Evolutionary conservation across 1,284 basidiomycete genomes (phyloP).

Genomic region (Cutaneotrichosporon mucoides): DNA sequence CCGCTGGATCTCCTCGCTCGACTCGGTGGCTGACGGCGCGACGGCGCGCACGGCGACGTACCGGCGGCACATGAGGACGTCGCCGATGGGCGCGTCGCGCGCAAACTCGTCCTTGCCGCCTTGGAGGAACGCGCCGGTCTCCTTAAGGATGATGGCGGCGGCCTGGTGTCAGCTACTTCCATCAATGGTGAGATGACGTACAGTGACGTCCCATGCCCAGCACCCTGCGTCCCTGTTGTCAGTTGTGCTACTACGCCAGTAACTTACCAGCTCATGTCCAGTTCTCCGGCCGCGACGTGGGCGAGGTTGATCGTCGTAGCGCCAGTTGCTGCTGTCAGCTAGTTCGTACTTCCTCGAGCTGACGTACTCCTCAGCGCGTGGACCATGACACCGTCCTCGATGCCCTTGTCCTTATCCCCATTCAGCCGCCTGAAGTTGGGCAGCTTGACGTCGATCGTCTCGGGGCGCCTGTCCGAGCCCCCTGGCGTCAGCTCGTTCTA

Average conservation of each 20-base stretch:
- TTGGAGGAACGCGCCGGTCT: slow-evolving; percentile 74
- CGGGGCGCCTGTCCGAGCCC: slow-evolving; percentile 73
- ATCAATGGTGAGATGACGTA: slow-evolving; percentile 54
- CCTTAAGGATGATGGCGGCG: slow-evolving; percentile 82
- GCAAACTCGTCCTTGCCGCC: slow-evolving; percentile 58
- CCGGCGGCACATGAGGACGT: slow-evolving; percentile 72
- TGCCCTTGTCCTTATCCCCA: slow-evolving; percentile 65
- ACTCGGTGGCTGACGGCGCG: slow-evolving; percentile 53
- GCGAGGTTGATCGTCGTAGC: slow-evolving; percentile 77
- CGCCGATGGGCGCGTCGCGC: slow-evolving; percentile 56
- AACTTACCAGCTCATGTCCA: slow-evolving; percentile 66
- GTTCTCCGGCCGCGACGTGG: slow-evolving; percentile 74
- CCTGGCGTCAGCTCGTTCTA: slow-evolving; percentile 50
- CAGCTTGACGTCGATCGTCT: slow-evolving; percentile 62
- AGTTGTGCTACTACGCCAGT: background rate
- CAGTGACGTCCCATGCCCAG: slow-evolving; percentile 68
- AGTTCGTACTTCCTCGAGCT: background rate
- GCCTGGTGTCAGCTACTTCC: slow-evolving; percentile 53
- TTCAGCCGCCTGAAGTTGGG: slow-evolving; percentile 68
- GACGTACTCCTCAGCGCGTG: slow-evolving; percentile 66
- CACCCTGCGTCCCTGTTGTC: slow-evolving; percentile 50
- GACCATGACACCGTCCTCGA: slow-evolving; percentile 75
- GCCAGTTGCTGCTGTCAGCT: slow-evolving; percentile 54
- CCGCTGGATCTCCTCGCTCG: slow-evolving; percentile 67
- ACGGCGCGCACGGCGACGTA: slow-evolving; percentile 64